A percentile compares a stretch with the other conserved stretches of the same genome.
Conservation (phyloP, 2,329 filamentous ascomycete genomes). For the Thelonectria rubi region DNA sequence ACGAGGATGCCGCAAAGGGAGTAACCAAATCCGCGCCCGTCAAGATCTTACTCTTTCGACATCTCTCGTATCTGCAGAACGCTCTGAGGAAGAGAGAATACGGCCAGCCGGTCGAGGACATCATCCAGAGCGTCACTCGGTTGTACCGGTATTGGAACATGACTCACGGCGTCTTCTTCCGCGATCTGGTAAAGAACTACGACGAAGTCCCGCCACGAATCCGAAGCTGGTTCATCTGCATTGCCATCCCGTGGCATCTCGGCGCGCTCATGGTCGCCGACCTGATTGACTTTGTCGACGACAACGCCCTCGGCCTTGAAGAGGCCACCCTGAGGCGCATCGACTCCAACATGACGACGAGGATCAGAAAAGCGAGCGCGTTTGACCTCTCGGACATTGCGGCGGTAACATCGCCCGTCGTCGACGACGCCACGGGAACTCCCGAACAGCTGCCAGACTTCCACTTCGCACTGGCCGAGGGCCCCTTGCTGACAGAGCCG, state of each 20-base stretch:
- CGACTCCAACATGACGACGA: constrained; percentile 46
- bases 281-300: constrained; percentile 60
- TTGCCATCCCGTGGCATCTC: constrained; percentile 66
- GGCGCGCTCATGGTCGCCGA: constrained; percentile 64
- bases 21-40: constrained; percentile 63
- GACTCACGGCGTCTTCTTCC: constrained; percentile 60
- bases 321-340: constrained; percentile 36
- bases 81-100: constrained; percentile 52
- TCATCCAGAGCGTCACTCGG: constrained; percentile 56
- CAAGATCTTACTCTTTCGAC: constrained; percentile 66
- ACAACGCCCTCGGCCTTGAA: constrained; percentile 38
- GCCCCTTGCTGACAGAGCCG: constrained; percentile 64
- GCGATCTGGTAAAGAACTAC: constrained; percentile 59
- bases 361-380: constrained; percentile 55
- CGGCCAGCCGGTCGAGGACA: constrained; percentile 54
- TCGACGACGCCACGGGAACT: constrained; percentile 11
- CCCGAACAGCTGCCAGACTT: constrained; percentile 50
- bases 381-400: constrained; percentile 59
- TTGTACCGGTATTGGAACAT: constrained; percentile 65
- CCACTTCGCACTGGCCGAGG: constrained; percentile 62
- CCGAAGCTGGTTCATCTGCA: constrained; percentile 67
- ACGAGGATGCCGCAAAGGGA: constrained; percentile 57
- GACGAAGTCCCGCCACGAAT: constrained; percentile 59
- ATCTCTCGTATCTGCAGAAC: constrained; percentile 62
- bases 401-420: constrained; percentile 50